Conservation (phyloP, 1,284 basidiomycete genomes). For the Ustilago xerochloae region DNA sequence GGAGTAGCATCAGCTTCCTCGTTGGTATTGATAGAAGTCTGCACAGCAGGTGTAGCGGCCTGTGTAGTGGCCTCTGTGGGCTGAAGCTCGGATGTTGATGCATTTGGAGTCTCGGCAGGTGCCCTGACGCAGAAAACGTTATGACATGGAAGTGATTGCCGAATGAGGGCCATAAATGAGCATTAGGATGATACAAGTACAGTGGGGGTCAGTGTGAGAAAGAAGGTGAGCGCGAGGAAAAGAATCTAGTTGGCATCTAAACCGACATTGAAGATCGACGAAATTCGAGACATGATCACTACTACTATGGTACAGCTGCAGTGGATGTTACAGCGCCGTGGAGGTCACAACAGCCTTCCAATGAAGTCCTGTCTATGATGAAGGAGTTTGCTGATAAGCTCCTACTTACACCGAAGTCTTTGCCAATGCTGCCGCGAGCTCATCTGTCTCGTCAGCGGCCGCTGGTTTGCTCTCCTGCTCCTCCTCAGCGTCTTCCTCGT, state of each 20-base stretch:
- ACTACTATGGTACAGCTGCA: neutral
- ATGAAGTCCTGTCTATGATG: neutral
- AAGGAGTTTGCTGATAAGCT: too few relatives aligned
- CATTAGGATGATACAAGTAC: conserved; percentile 19
- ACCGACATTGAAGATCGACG: neutral
- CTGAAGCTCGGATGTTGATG: neutral
- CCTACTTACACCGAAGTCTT: conserved; percentile 42
- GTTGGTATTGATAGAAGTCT: neutral
- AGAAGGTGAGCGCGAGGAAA: neutral
- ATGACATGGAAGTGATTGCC: too few relatives aligned
- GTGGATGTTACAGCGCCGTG: neutral
- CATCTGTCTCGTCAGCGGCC: conserved; percentile 38
- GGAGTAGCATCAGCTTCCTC: neutral
- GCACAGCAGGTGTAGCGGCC: neutral
- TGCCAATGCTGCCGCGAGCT: conserved; percentile 48
- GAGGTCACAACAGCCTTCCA: neutral
- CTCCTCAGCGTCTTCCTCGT: conserved; percentile 30
- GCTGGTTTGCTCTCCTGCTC: conserved; percentile 9
- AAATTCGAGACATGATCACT: neutral
- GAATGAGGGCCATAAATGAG: too few relatives aligned
- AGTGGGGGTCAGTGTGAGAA: conserved; percentile 13
- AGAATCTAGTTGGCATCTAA: neutral
- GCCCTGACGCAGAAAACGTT: neutral
- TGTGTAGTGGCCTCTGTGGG: neutral
- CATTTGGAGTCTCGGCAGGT: neutral